Evolutionary conservation across 768 basidiomycete species (phyloP), one percentile per base, ranked within the genome.

Genomic region (Panaeolus cyanescens): DNA sequence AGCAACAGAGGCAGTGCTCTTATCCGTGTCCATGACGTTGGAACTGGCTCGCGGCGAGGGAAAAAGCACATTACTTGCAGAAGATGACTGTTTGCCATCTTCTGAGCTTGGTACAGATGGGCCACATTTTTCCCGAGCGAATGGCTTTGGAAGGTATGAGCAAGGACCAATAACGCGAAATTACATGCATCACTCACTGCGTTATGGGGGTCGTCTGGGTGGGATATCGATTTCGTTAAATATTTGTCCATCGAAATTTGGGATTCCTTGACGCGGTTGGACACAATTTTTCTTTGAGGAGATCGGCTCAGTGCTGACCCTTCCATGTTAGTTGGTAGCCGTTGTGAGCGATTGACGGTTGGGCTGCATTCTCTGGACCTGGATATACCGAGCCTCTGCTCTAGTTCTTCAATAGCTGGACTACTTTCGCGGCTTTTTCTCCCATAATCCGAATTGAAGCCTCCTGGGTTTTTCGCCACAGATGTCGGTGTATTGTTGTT

Each of bases 391-490:
- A 89, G 73, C 22, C 85, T 79, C 64, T 84, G 82, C 62, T 89
- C 84, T 17, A 88, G 76, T 68, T 90, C 88, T 58, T 86, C 86
- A 22, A 90, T 78, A 40, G 85, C 80, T 42, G 89, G 87, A 65
- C 84, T 88, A 36, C 77, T 77, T 63, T 88, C 86, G 50, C 78
- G 73, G 60, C 79, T 82, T 64, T 73, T 79, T 22, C 68, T 69
- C 15, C 64, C 70, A 37, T 72, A 68, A 36, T 63, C 82, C 32
- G 77, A 68, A 60, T 76, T 77, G 62, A 79, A 71, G 4, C 84
- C 82, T 17, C 83, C 82, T 2, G 83, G 73, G 45, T 83, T 84
- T 56, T 50, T 50, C 25, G 45, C 45, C n/a, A 28, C 71, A 76
- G 60, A 70, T 58, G 39, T 70, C 6, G 75, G 68, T 62, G 74